These are phyloP conservation scores for Acanthamoeba lenticulata DNA, from an alignment of 208 protist species.

Conservation along the genomic window DNA sequence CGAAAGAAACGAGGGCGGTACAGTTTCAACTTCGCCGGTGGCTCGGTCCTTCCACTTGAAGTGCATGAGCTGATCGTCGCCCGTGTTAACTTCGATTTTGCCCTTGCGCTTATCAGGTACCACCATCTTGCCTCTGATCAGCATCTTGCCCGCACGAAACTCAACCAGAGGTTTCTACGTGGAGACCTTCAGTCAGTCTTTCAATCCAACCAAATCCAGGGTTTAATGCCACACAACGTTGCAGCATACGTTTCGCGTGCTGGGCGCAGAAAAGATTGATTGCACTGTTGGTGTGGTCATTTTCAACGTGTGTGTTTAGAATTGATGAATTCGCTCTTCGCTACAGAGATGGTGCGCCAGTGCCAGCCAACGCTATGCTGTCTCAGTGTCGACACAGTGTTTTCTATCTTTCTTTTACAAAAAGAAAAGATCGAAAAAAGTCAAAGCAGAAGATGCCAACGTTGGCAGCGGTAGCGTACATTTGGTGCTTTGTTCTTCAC, in stretches of 20 bases:
- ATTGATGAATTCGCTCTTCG: too few species aligned
- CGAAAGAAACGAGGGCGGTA: background rate
- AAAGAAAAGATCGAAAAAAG: too few species aligned
- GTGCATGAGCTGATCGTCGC: constrained; percentile 71
- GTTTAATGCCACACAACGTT: too few species aligned
- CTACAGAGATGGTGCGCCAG: too few species aligned
- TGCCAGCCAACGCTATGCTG: too few species aligned
- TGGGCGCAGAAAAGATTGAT: constrained; percentile 16
- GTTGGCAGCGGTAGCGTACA: too few species aligned
- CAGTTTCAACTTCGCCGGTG: constrained; percentile 69
- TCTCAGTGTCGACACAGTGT: too few species aligned
- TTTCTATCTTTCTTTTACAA: too few species aligned
- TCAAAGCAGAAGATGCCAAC: too few species aligned
- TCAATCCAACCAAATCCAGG: background rate
- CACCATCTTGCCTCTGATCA: constrained; percentile 72
- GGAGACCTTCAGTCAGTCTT: too few species aligned
- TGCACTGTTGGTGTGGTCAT: background rate
- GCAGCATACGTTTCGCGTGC: constrained; percentile 2
- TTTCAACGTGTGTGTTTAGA: too few species aligned
- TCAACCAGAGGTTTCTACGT: constrained; percentile 71
- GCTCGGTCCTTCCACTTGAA: constrained; percentile 79
- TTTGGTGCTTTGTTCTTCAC: too few species aligned
- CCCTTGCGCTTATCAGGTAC: constrained; percentile 75
- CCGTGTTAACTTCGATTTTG: constrained; percentile 54
- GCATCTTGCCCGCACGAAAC: constrained; percentile 78